Base-by-base conservation (phyloP, 73 alveolate species). In the Paramecium tetraurelia region DNA sequence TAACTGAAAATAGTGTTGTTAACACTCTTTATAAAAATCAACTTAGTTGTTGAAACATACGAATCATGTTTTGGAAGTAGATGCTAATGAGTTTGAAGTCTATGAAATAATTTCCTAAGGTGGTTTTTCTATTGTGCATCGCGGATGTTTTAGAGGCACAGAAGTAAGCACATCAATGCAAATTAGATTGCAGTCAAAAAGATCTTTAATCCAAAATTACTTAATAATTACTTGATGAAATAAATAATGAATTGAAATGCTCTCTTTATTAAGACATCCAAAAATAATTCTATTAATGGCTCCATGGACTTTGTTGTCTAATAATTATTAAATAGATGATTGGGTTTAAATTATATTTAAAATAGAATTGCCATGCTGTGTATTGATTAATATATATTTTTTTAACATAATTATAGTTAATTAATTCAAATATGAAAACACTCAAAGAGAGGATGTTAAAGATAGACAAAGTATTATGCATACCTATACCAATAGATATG, bases 171-270 rank as follows among this genome's bases (percentile, higher is more conserved):
- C 24, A 40, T n/a, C 2, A 11, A 36, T 76, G 8, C 4, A 20
- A 18, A 20, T 18, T 40, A 76, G 89, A 76, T 87, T 68, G 99
- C 99, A 12, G 94, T 97, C 59, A 98, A 98, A 94, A 97, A 96
- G 76, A 97, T 98, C 58, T 96, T 98, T 85, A 99, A 98, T 83
- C 99, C 99, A 18, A 94, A 96, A 93, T 98, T 21, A 98, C 99
- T 20, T 97, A 97, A 89, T 98, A 96, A 11, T 93, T 97, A 58
- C 85, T 97, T 58, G 93, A 94, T 46, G 99, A 98, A 92, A 96
- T 98, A 72, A 93, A 97, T 53, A 98, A 98, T 86, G 99, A 98
- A 94, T 97, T 24, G 97, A 93, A 53, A 98, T 97, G 99, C 95
- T 98, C 27, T 92, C 97, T 38, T 88, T 96, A 41, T 94, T 98